Evolutionary conservation across 495 filamentous ascomycete genomes (phyloP), one percentile per base, ranked within the genome.

Genomic region (Penicillium arizonense): DNA sequence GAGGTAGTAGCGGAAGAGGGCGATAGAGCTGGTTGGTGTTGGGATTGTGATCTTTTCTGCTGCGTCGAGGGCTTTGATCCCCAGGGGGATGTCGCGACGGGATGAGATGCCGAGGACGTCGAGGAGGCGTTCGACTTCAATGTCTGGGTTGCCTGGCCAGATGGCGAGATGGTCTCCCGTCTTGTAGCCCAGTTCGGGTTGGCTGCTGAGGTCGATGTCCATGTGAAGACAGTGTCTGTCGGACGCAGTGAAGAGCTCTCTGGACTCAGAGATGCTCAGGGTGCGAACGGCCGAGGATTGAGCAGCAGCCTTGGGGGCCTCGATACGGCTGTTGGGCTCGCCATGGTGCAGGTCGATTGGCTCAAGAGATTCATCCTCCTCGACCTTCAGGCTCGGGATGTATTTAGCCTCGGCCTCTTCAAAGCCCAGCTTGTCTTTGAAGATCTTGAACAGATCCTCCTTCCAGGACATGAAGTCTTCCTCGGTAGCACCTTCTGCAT

Each of bases 101-200:
- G 60, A 48, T 5, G 53, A 45, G n/a, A 68, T 59, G 13, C 68
- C 72, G n/a, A 78, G 63, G 12, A 64, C 62, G 4, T 59, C 47
- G 10, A 76, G 59, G 7, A 78, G 62, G 10, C 65, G 62, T 9
- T 68, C 61, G 2, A 79, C 70, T 58, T 77, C 74, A 14, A 77
- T 75, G 46, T 78, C 72, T 0, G 84, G 80, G 57, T 91, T 91
- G 14, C 85, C 69, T 0, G 89, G 87, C 41, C 89, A 75, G 30
- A 91, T 76, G 3, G 87, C 86, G 9, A 91, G 78, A 57, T 93
- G 90, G 62, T 93, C 89, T 36, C 88, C 88, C 8, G 84, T 79
- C 46, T 77, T 77, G 61, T 91, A 93, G 3, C 75, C 74, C 69
- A 86, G 73, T 33, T 80, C 86, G 2, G 73, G 58, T 24, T 63